A percentile compares a stretch with the other conserved stretches of the same genome.
phyloP scores from a whole-genome alignment of 345 rosid genomes.

The Toxicodendron radicans region DNA sequence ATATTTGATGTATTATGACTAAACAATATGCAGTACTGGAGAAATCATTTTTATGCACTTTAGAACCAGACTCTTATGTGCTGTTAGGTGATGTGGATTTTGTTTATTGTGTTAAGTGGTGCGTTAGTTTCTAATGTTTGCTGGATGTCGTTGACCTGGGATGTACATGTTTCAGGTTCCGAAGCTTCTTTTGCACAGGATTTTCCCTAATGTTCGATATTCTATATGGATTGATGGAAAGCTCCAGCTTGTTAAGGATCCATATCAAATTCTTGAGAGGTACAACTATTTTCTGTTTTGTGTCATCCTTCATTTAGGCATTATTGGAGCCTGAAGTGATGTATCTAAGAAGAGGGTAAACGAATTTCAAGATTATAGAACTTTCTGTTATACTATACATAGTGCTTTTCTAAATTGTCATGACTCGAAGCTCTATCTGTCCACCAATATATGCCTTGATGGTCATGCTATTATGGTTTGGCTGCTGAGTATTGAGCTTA shows the following conservation, averaged over 20 bases:
- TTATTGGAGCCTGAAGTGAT: neutral
- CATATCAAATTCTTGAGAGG: slow-evolving; percentile 91
- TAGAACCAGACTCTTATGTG: neutral
- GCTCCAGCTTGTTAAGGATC: slow-evolving; percentile 85
- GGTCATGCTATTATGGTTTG: neutral
- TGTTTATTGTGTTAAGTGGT: neutral
- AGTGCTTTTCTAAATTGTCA: neutral
- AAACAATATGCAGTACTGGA: neutral
- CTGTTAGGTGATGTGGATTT: slow-evolving; percentile 4
- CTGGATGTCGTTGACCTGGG: slow-evolving; percentile 13
- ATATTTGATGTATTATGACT: too few relatives aligned
- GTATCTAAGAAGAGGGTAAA: neutral
- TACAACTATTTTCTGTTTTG: slow-evolving; percentile 23
- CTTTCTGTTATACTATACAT: neutral
- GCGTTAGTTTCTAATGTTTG: slow-evolving; percentile 1
- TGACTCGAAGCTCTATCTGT: neutral
- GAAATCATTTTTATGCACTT: neutral
- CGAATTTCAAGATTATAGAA: neutral
- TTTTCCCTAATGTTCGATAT: slow-evolving; percentile 72
- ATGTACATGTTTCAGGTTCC: slow-evolving; percentile 61
- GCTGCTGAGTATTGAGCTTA: neutral
- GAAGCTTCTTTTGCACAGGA: slow-evolving; percentile 80
- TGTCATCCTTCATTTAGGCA: neutral
- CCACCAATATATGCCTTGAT: neutral
- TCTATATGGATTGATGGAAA: slow-evolving; percentile 95